These are phyloP conservation scores for Pelargonium nanum DNA, from an alignment of 345 rosid genomes.

Conservation along the genomic window DNA sequence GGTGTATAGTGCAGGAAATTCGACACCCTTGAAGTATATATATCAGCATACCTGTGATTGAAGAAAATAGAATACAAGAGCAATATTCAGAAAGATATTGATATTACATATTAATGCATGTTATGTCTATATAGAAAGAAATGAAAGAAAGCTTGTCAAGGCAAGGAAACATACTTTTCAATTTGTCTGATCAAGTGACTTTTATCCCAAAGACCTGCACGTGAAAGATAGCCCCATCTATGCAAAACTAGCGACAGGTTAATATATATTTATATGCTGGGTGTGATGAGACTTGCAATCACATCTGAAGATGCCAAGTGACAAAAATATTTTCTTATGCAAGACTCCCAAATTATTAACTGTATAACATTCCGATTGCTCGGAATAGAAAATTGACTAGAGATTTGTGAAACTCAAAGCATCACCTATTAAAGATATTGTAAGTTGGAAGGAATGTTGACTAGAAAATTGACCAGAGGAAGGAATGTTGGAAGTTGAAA, in stretches of 20 bases:
- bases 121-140: neutral
- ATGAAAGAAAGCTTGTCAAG: neutral
- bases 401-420: too few species aligned
- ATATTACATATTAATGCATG: too few species aligned
- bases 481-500: too few species aligned
- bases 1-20: constrained; percentile 85
- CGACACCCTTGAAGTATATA: constrained; percentile 84
- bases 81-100: neutral
- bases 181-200: constrained; percentile 96
- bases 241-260: constrained; percentile 6
- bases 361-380: too few species aligned
- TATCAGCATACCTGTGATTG: constrained; percentile 77
- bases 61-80: neutral
- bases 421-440: too few species aligned
- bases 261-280: neutral
- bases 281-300: neutral
- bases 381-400: too few species aligned
- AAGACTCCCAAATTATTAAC: too few species aligned
- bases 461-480: too few species aligned
- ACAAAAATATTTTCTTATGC: too few species aligned
- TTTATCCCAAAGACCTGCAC: constrained; percentile 94
- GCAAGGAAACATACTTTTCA: constrained; percentile 48
- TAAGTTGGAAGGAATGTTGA: too few species aligned
- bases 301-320: too few species aligned
- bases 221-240: constrained; percentile 96